Evolutionary conservation across 345 rosid genomes (phyloP), one percentile per base, ranked within the genome.

Genomic region (Barbarea vulgaris): DNA sequence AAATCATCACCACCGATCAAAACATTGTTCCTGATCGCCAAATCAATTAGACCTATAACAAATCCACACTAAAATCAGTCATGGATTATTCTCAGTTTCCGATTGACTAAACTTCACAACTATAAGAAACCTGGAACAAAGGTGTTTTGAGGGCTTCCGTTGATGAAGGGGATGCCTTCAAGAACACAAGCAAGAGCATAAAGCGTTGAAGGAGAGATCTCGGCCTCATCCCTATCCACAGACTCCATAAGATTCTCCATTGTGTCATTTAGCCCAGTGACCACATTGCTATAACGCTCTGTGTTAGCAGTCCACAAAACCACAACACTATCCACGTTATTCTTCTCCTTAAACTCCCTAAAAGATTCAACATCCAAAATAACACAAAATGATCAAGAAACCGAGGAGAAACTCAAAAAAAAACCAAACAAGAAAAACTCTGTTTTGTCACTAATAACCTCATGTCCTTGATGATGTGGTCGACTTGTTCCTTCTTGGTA

Each of bases 291-390:
- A 72, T 96, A 93, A 86, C 98, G 89, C 86, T 96, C 98, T 9
- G 96, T 96, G 86, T 96, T 96, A 34, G 99, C 99, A 12, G 98
- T 96, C 99, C 99, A 96, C 9, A 96, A 70, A 62, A 96, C 97
- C 77, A 96, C 97, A 7, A 93, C 77, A 81, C 69, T 96, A 69
- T 96, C 95, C 80, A 96, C 97, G 79, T 85, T 83, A 80, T 48
- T 91, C 66, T 84, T 85, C 84, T 87, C 91, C 91, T 93, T 93
- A 34, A 96, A 96, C 81, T 96, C 97, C 85, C 98, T 96, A 36
- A 33, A 39, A n/a, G n/a, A 58, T 48, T 21, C 62, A 37, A 12
- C 64, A 68, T 24, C 30, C 57, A 27, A 17, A 10, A 62, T 5
- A 69, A 10, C 33, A 31, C 42, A 65, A 19, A 1, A 58, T 6